phyloP scores from a whole-genome alignment of 306 rosid species.

The Trifolium subterraneum region DNA sequence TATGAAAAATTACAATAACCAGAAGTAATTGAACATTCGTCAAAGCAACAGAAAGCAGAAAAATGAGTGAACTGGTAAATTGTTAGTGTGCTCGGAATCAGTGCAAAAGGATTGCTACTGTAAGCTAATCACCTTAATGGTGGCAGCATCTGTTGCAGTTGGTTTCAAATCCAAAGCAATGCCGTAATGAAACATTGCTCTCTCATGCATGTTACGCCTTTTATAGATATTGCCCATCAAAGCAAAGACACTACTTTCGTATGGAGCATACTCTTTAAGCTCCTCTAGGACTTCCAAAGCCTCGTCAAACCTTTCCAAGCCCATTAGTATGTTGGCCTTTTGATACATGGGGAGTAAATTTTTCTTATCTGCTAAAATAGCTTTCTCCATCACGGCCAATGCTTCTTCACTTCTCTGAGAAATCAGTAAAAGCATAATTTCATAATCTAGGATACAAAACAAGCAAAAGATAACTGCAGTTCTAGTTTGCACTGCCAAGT shows the following conservation, averaged over 20 bases:
- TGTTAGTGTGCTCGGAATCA: conserved; percentile 7
- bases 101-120: conserved; percentile 23
- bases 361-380: conserved; percentile 86
- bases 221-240: conserved; percentile 91
- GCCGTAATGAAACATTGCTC: conserved; percentile 93
- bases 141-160: conserved; percentile 85
- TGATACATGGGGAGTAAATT: conserved; percentile 97
- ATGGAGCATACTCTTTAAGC: conserved; percentile 84
- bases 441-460: conserved; percentile 33
- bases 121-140: conserved; percentile 69
- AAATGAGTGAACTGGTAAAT: not conserved
- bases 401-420: conserved; percentile 86
- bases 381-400: conserved; percentile 82
- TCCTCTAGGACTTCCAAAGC: conserved; percentile 86
- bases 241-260: conserved; percentile 92
- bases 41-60: conserved; percentile 25
- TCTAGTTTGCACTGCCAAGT: conserved; percentile 39
- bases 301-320: conserved; percentile 72
- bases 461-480: conserved; percentile 9
- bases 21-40: conserved; percentile 13
- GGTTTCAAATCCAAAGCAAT: conserved; percentile 97
- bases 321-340: conserved; percentile 84
- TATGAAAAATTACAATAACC: not conserved
- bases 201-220: conserved; percentile 80
- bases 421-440: conserved; percentile 37